Evolutionary conservation across 345 rosid species (phyloP), one percentile per base, ranked within the genome.

Genomic region (Citrus medica): DNA sequence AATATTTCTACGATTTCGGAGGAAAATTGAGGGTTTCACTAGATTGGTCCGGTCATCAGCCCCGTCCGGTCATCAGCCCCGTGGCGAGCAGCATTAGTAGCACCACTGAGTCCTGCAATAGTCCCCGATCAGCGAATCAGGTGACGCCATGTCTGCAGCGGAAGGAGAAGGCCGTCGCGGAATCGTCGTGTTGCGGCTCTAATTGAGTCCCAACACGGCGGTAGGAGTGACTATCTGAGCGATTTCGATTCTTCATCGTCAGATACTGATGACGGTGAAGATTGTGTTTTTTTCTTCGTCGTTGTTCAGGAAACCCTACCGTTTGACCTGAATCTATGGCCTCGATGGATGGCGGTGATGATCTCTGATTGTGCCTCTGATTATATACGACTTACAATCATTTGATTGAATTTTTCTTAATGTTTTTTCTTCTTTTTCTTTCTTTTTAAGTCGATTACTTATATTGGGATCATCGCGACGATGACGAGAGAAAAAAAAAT

Each of bases 161-260:
- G 19, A 5, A 48, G 55, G 2, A 60, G 46, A 71, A 55, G 30
- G 27, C 76, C 58, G 46, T 76, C 35, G 28, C 6, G 76, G 62
- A 38, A 77, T 40, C 40, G 9, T 1, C 40, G 9, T 37, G 40
- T 1, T 0, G 0, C 40, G 40, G 0, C 40, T 37, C 40, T 37
- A 37, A 37, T 37, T 37, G 40, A 37, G 40, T 37, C 5, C 40
- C 40, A 37, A 37, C 40, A 37, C 35, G 0, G 66, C 81, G 58
- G 80, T 77, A 9, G 84, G 83, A 56, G 83, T 22, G 87, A 82
- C 73, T 82, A 87, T 53, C 84, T 56, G 16, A 86, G 87, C 81
- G 89, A 84, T 69, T 84, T 85, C 33, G 89, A 84, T 32, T 86
- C 89, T 6, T 86, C 89, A 40, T 86, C 89, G 46, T 84, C 89